phyloP scores from a whole-genome alignment of 345 rosid species.

The Rhodomyrtus tomentosa region DNA sequence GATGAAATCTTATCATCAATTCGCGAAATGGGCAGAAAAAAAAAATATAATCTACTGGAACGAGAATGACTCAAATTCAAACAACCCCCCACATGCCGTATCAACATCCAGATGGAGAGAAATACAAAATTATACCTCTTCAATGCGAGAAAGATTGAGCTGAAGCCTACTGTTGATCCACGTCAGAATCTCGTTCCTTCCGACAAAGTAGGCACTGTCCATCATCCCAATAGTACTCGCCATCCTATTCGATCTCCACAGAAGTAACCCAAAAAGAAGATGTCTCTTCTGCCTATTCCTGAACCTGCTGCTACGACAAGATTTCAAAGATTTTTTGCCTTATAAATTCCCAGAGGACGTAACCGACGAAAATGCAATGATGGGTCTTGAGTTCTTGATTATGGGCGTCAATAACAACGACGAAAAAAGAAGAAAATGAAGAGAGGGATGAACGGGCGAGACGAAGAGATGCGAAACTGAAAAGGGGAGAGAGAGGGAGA shows the following conservation, averaged over 20 bases:
- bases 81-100: not conserved
- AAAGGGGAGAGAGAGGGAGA: not conserved
- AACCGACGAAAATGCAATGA: not conserved
- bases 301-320: not conserved
- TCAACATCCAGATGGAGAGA: not conserved
- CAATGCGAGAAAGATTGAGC: slow-evolving; percentile 82
- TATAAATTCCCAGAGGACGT: not conserved
- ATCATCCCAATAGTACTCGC: slow-evolving; percentile 91
- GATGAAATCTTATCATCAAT: not conserved
- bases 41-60: not conserved
- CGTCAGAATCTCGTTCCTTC: slow-evolving; percentile 81
- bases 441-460: not conserved
- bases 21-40: not conserved
- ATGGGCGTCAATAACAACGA: not conserved
- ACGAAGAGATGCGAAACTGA: not conserved
- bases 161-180: slow-evolving; percentile 93
- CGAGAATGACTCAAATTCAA: not conserved
- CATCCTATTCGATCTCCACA: slow-evolving; percentile 19
- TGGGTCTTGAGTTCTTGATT: slow-evolving; percentile 1
- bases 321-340: not conserved
- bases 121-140: slow-evolving; percentile 42
- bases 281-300: not conserved
- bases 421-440: not conserved
- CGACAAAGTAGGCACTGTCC: slow-evolving; percentile 97
- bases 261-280: not conserved